Evolutionary conservation across 768 basidiomycete species (phyloP), one percentile per base, ranked within the genome.

Genomic region (Trametes gibbosa): DNA sequence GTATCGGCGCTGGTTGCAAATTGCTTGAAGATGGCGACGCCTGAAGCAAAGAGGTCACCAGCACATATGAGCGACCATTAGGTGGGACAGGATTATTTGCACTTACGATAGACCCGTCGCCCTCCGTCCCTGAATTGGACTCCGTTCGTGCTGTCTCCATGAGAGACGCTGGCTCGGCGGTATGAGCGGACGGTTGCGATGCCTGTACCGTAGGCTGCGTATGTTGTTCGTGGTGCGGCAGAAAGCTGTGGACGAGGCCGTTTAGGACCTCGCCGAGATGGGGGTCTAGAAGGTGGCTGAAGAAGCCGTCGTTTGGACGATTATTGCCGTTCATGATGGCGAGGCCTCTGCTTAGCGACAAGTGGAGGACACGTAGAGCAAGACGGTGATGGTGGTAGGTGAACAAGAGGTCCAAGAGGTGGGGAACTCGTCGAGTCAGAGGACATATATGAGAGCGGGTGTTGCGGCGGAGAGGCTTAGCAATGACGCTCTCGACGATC

Each of bases 271-370:
- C 53, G 24, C 57, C 62, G 50, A 57, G 37, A 12, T 53, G 56
- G 14, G 65, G 59, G 29, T 62, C 62, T 39, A 59, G 32, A 21
- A 52, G 41, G 41, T 59, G 57, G 49, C 54, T 61, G 43, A 58
- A 37, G 53, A 57, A 47, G 48, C 58, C 48, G 55, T 47, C 41
- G 58, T 59, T 42, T 35, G 34, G 42, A 21, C 59, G 50, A 32
- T 59, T 54, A 46, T 59, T 62, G 47, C 63, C 58, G 58, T 65
- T 62, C 66, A 67, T 67, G 57, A 48, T 27, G 53, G 39, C 57
- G 51, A n/a, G 35, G 23, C 14, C 35, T 51, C 40, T 42, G 19
- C 40, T 35, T 49, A 49, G 52, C 46, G 51, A 46, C 39, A 39
- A 42, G 24, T 29, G 21, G 24, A 58, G 32, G 52, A 23, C 3